A percentile compares a stretch with the other conserved stretches of the same genome.
These are phyloP conservation scores for Ophiostoma triangulosporum DNA, from an alignment of 2,329 filamentous ascomycete species.

Conservation along the genomic window DNA sequence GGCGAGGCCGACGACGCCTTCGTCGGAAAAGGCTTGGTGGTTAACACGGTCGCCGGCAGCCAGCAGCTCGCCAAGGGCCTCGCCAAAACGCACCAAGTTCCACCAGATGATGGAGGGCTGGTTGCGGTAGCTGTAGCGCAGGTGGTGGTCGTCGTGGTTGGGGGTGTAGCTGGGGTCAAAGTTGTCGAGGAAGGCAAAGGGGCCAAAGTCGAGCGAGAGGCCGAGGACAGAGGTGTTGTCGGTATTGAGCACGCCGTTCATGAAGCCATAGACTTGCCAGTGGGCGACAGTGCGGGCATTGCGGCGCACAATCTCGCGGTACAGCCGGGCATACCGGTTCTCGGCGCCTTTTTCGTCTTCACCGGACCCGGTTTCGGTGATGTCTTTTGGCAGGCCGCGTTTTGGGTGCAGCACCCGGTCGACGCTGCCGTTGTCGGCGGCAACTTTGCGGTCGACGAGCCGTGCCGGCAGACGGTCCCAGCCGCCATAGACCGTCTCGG, in stretches of 20 bases:
- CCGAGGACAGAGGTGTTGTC: constrained; percentile 92
- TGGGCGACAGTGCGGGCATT: constrained; percentile 81
- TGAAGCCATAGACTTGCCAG: constrained; percentile 99
- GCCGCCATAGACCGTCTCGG: constrained; percentile 74
- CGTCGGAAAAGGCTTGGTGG: constrained; percentile 51
- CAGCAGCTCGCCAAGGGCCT: constrained; percentile 76
- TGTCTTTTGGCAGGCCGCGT: constrained; percentile 12
- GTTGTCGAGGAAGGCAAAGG: constrained; percentile 94
- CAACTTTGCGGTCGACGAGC: constrained; percentile 28
- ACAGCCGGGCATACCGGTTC: constrained; percentile 78
- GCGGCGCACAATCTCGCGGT: constrained; percentile 70
- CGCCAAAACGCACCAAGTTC: constrained; percentile 87
- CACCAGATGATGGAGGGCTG: constrained; percentile 97
- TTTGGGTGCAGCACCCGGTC: constrained; percentile 13
- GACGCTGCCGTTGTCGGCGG: constrained; percentile 2
- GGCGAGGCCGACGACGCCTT: constrained; percentile 43
- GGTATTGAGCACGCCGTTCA: constrained; percentile 95
- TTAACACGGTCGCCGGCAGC: constrained; percentile 65
- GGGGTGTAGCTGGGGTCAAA: constrained; percentile 92
- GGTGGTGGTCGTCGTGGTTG: constrained; percentile 83
- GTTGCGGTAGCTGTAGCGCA: constrained; percentile 85
- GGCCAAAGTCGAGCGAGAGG: constrained; percentile 84
- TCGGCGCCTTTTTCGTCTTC: constrained; percentile 37
- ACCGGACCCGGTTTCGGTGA: not conserved
- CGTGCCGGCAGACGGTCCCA: constrained; percentile 71